Conservation (phyloP, 2,329 filamentous ascomycete genomes). For the Furcasterigmium sp. region DNA sequence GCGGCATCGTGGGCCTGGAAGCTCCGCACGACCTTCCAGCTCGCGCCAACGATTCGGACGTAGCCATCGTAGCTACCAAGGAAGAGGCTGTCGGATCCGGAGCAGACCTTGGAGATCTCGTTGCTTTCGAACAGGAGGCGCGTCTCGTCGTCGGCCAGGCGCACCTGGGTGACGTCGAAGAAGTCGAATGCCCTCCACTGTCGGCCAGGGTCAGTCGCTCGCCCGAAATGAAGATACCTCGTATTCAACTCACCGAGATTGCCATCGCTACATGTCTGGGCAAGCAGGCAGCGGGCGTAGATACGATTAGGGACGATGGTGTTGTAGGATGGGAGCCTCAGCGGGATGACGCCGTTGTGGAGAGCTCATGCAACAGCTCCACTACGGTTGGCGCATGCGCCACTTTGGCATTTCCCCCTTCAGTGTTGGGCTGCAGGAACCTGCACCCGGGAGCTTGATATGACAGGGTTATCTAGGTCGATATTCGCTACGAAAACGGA, state of each 20-base stretch:
- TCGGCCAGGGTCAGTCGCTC: conserved; percentile 2
- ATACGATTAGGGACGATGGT: background rate
- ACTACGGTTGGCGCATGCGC: background rate
- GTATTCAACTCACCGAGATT: conserved; percentile 8
- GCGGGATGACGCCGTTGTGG: conserved; percentile 19
- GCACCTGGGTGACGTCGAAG: conserved; percentile 89
- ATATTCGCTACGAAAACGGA: no score
- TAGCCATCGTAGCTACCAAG: conserved; percentile 79
- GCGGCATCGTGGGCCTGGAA: conserved; percentile 82
- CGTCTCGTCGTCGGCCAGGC: conserved; percentile 73
- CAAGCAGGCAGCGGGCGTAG: background rate
- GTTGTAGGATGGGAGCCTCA: background rate
- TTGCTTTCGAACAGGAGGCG: conserved; percentile 74
- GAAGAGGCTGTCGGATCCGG: conserved; percentile 85
- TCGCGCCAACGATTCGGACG: conserved; percentile 80
- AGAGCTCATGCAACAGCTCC: conserved; percentile 9
- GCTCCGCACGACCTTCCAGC: conserved; percentile 79
- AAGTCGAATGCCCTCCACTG: conserved; percentile 99
- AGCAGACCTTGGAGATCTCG: conserved; percentile 77
- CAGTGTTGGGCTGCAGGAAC: no score
- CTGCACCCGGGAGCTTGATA: no score
- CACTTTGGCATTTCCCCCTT: no score
- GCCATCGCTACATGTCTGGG: conserved; percentile 14
- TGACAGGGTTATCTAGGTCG: no score
- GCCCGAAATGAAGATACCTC: background rate